Base-by-base conservation (phyloP, 108 stramenopile species). In the Schizochytrium sp. region DNA sequence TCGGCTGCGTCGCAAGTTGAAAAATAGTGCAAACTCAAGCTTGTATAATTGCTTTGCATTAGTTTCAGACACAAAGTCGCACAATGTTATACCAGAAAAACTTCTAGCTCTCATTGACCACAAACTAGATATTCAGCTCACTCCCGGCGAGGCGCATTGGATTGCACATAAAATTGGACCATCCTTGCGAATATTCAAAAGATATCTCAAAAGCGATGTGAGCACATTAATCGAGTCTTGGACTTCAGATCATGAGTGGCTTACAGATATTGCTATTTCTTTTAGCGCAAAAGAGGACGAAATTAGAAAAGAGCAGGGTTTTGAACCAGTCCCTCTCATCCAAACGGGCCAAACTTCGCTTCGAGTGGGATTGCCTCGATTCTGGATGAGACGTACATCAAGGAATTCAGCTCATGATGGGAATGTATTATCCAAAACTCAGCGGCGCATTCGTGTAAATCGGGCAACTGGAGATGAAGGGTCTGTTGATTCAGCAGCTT, bases 91-190 rank as follows among this genome's bases (percentile, higher is more conserved):
- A 5, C 15, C 47, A n/a, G 45, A 46, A 28, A 28, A 44, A 2
- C 42, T 69, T 8, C 1, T 13, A 38, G 28, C 64, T 38, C 64
- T 69, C 2, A 15, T 69, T 15, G 15, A 15, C 28, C 1, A 69
- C 10, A 69, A 69, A 38, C 76, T 83, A n/a, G 76, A 83, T 13
- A 5, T 55, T 40, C 53, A 83, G 10, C 76, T 83, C 15, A 83
- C 76, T 2, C 76, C 76, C 10, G 76, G 76, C 10, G 76, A 83
- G 76, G 50, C 53, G 28, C 5, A 28, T 28, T 55, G 76, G 53
- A 1, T 83, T 40, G 47, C 53, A 8, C 50, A 17, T 10, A n/a
- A 53, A 10, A 83, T 83, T 10, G 76, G 76, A 7, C 47, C 76
- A 3, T 47, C 0, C 45, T 40, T 83, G 47, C 13, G n/a, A 40